Percentiles rank a stretch among this genome's conserved stretches.
These are phyloP conservation scores for Pyrenochaeta sp. DNA, from an alignment of 2,329 filamentous ascomycete genomes.

Conservation along the genomic window DNA sequence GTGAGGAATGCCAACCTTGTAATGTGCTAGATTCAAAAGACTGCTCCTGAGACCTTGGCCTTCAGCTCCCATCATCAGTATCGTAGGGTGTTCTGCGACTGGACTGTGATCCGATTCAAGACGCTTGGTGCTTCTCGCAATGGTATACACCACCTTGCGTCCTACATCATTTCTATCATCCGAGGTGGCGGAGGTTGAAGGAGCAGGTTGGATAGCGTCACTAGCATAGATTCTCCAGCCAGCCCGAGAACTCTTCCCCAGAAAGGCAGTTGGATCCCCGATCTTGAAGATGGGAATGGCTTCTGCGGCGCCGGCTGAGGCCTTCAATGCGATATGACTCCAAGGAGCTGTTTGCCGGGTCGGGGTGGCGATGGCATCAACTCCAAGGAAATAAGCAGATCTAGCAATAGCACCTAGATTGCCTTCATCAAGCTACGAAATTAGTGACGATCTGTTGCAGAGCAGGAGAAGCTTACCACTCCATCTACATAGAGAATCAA, in stretches of 20 bases:
- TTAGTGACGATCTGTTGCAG: constrained; percentile 30
- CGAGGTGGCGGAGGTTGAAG: neutral
- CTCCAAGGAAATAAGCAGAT: constrained; percentile 88
- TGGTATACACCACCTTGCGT: constrained; percentile 33
- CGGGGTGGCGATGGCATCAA: constrained; percentile 81
- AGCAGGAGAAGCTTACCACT: constrained; percentile 54
- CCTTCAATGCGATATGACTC: constrained; percentile 81
- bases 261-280: constrained; percentile 71
- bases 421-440: constrained; percentile 72
- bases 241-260: constrained; percentile 69
- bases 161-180: constrained; percentile 27
- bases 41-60: constrained; percentile 35
- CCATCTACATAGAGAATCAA: constrained; percentile 78
- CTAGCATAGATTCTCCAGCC: constrained; percentile 89
- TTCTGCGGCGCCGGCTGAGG: constrained; percentile 87
- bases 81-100: constrained; percentile 64
- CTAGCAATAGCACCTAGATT: constrained; percentile 91
- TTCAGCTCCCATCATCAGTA: constrained; percentile 71
- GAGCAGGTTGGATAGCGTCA: constrained; percentile 46
- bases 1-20: constrained; percentile 68
- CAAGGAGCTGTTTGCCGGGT: constrained; percentile 74
- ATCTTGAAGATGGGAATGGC: constrained; percentile 76
- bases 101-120: constrained; percentile 34
- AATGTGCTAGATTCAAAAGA: constrained; percentile 66
- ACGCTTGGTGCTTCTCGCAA: constrained; percentile 26